Evolutionary conservation across 345 rosid genomes (phyloP).

Genomic region (Gossypium thurberi): DNA sequence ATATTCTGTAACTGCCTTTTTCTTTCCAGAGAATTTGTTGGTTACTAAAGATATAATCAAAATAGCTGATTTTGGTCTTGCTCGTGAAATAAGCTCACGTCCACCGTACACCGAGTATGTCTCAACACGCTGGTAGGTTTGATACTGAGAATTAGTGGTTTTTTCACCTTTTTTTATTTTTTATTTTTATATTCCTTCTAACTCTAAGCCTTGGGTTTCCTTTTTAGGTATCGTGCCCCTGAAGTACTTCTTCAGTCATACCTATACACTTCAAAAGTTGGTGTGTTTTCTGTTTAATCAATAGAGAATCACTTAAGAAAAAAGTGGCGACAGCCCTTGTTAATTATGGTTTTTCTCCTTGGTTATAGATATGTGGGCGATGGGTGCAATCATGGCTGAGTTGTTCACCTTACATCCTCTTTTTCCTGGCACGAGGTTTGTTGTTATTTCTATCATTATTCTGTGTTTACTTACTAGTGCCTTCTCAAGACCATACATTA

Average conservation of each 20-base stretch:
- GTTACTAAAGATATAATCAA: conserved; percentile 70
- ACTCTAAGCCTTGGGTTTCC: not conserved
- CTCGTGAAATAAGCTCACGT: conserved; percentile 70
- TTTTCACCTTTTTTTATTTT: not conserved
- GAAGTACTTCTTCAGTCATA: conserved; percentile 87
- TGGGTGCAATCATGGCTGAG: conserved; percentile 98
- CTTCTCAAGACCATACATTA: not conserved
- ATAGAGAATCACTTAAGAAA: not conserved
- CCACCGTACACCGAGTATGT: conserved; percentile 95
- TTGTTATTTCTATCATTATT: not conserved
- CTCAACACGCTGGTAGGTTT: conserved; percentile 88
- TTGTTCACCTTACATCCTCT: conserved; percentile 73
- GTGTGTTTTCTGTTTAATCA: conserved; percentile 34
- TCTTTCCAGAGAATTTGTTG: conserved; percentile 63
- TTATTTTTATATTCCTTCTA: not conserved
- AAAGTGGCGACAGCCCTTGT: not conserved
- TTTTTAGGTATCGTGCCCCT: conserved; percentile 89
- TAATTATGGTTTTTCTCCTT: not conserved
- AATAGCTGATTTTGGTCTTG: conserved; percentile 98
- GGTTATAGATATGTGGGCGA: conserved; percentile 87
- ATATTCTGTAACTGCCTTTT: not conserved
- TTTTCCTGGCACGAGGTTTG: conserved; percentile 82
- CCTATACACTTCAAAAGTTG: conserved; percentile 74
- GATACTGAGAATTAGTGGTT: not conserved
- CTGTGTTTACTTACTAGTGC: not conserved